Evolutionary conservation across 2,329 filamentous ascomycete species (phyloP).

Genomic region (Fusarium domesticum): DNA sequence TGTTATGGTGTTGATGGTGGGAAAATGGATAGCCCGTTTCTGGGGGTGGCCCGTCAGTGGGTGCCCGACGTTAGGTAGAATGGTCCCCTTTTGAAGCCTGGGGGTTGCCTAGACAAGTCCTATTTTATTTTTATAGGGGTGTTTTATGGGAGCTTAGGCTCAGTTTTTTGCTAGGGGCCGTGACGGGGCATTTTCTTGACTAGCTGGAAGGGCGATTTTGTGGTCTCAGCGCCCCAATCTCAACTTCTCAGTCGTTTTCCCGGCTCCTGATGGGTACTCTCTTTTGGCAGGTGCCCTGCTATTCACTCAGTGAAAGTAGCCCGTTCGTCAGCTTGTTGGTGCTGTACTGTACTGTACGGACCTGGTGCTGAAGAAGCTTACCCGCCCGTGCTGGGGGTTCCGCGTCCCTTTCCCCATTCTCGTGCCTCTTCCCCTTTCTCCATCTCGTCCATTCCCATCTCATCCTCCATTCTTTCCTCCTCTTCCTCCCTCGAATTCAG

Average conservation of each 20-base stretch:
- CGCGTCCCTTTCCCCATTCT: constrained; percentile 9
- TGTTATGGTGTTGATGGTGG: too few relatives aligned
- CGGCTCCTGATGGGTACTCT: too few relatives aligned
- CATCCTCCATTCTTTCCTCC: constrained; percentile 27
- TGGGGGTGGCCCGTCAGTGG: too few relatives aligned
- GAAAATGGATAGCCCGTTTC: too few relatives aligned
- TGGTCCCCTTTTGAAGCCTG: neutral
- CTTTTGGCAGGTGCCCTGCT: too few relatives aligned
- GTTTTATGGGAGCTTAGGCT: neutral
- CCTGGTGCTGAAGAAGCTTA: neutral
- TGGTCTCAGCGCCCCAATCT: neutral
- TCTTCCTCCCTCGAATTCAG: constrained; percentile 12
- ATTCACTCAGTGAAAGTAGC: too few relatives aligned
- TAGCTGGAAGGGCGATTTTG: constrained; percentile 16
- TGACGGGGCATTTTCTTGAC: constrained; percentile 13
- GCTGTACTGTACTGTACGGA: neutral
- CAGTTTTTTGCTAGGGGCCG: too few relatives aligned
- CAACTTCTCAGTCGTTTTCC: too few relatives aligned
- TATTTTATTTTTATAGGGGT: neutral
- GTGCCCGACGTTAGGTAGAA: too few relatives aligned
- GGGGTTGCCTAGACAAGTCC: neutral
- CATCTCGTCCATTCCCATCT: constrained; percentile 22
- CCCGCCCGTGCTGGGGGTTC: neutral
- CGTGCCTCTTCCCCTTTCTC: constrained; percentile 27
- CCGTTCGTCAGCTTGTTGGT: neutral